Percentiles rank a stretch among this genome's conserved stretches.
Evolutionary conservation across 495 filamentous ascomycete genomes (phyloP).

Genomic region (Glarea lozoyensis): DNA sequence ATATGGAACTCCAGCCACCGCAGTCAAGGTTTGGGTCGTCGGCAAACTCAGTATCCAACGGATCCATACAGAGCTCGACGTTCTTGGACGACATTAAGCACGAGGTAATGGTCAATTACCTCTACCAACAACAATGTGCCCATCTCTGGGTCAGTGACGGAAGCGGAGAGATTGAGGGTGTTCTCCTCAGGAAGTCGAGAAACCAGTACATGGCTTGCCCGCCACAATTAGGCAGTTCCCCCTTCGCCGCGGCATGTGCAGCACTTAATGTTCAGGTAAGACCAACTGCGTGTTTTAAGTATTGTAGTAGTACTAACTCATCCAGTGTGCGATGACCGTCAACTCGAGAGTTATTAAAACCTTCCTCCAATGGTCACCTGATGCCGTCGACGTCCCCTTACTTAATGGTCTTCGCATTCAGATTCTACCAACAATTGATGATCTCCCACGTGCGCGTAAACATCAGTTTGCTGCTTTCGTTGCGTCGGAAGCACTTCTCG

Average conservation of each 20-base stretch:
- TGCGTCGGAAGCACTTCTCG: conserved; percentile 53
- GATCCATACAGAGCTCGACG: conserved; percentile 42
- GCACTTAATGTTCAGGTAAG: conserved; percentile 62
- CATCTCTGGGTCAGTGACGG: conserved; percentile 63
- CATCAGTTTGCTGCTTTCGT: conserved; percentile 73
- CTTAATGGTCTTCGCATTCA: conserved; percentile 67
- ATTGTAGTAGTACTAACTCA: conserved; percentile 6
- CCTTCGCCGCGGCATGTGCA: conserved; percentile 51
- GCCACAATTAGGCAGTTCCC: conserved; percentile 44
- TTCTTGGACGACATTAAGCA: conserved; percentile 70
- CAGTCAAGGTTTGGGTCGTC: conserved; percentile 35
- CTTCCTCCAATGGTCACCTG: conserved; percentile 61
- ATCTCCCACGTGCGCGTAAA: conserved; percentile 57
- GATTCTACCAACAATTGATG: conserved; percentile 59
- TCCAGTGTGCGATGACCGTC: conserved; percentile 68
- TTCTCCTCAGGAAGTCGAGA: conserved; percentile 56
- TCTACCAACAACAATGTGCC: conserved; percentile 68
- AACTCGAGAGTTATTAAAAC: conserved; percentile 69
- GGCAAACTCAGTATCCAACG: conserved; percentile 40
- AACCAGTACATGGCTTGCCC: conserved; percentile 64
- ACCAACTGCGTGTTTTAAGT: neutral
- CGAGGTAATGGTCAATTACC: conserved; percentile 75
- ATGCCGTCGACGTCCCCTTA: conserved; percentile 63
- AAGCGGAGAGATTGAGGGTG: conserved; percentile 58
- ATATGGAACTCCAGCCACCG: conserved; percentile 38